A percentile compares a stretch with the other conserved stretches of the same genome.
phyloP scores from a whole-genome alignment of 2,329 filamentous ascomycete genomes.

The Elsinoe perseae region DNA sequence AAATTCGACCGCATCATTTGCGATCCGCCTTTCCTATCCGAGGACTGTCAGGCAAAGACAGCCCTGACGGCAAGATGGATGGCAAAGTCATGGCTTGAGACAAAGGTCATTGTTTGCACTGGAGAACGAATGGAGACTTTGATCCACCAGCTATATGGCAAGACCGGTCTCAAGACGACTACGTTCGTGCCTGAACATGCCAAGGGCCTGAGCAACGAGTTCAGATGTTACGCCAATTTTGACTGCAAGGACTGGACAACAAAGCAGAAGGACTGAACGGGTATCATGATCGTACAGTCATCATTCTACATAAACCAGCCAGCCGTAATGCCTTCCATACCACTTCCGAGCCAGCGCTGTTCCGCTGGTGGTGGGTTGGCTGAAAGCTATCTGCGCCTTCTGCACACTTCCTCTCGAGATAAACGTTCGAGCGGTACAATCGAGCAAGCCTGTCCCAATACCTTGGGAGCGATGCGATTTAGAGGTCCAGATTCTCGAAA shows the following conservation, averaged over 20 bases:
- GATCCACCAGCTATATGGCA: slow-evolving; percentile 58
- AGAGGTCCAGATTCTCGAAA: slow-evolving; percentile 60
- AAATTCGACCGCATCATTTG: slow-evolving; percentile 61
- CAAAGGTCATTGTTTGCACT: slow-evolving; percentile 59
- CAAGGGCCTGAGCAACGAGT: slow-evolving; percentile 72
- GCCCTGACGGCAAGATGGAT: slow-evolving; percentile 71
- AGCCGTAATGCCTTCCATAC: slow-evolving; percentile 48
- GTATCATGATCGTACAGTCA: slow-evolving; percentile 8
- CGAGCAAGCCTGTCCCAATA: slow-evolving; percentile 50
- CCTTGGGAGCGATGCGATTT: slow-evolving; percentile 48
- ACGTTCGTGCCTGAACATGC: slow-evolving; percentile 61
- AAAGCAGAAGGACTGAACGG: not conserved
- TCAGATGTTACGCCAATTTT: slow-evolving; percentile 72
- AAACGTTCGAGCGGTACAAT: slow-evolving; percentile 49
- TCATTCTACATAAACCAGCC: slow-evolving; percentile 56
- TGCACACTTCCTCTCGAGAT: slow-evolving; percentile 48
- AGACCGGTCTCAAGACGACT: slow-evolving; percentile 56
- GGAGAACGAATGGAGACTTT: slow-evolving; percentile 66
- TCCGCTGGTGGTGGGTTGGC: slow-evolving; percentile 57
- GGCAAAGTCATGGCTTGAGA: slow-evolving; percentile 41
- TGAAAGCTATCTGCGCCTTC: slow-evolving; percentile 53
- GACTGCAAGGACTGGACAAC: slow-evolving; percentile 47
- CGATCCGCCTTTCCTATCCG: slow-evolving; percentile 72
- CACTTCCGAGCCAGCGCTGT: slow-evolving; percentile 51
- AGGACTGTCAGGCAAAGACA: slow-evolving; percentile 74